Percentiles rank a stretch among this genome's conserved stretches.
These are phyloP conservation scores for Suillus lakei DNA, from an alignment of 768 basidiomycete species.

Conservation along the genomic window DNA sequence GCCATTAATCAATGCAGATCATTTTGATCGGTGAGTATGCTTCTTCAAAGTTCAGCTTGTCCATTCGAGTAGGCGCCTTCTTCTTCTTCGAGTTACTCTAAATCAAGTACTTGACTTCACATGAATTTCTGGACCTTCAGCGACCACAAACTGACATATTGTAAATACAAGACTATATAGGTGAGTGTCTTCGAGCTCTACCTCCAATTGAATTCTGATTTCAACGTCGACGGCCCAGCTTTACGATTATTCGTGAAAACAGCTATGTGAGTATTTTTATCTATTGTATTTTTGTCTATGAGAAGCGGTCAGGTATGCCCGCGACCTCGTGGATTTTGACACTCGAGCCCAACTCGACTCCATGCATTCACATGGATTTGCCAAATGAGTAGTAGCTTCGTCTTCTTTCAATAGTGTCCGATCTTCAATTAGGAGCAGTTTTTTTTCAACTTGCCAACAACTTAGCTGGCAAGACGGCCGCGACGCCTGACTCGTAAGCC, in stretches of 20 bases:
- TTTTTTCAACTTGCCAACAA: neutral
- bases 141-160: neutral
- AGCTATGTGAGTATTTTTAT: neutral
- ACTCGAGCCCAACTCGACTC: neutral
- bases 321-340: neutral
- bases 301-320: neutral
- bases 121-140: neutral
- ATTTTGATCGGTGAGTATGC: neutral
- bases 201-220: neutral
- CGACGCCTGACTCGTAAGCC: neutral
- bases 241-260: neutral
- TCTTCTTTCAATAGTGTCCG: neutral
- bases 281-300: neutral
- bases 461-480: neutral
- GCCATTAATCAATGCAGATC: no score
- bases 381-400: neutral
- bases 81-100: neutral
- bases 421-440: neutral
- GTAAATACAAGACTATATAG: neutral
- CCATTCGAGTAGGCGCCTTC: neutral
- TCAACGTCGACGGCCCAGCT: neutral
- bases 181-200: neutral
- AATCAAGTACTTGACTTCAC: neutral
- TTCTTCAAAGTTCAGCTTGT: neutral
- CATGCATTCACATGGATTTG: neutral